Evolutionary conservation across 192 early-diverging fungal genomes (phyloP).

Genomic region (Coemansia sp.): DNA sequence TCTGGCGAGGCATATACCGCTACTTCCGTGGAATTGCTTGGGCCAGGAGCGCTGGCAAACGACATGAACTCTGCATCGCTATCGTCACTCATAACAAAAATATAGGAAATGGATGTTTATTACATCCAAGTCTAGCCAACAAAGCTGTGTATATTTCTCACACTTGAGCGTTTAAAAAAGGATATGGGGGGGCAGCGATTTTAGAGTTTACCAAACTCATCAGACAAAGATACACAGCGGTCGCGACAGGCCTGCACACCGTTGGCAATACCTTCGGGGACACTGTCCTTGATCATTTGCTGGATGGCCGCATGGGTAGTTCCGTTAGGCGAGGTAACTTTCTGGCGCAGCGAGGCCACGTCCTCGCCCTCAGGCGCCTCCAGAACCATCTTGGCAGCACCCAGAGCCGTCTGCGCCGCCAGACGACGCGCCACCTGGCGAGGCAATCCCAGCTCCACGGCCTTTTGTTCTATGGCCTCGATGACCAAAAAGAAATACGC

Average conservation of each 20-base stretch:
- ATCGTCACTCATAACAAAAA: slow-evolving; percentile 17
- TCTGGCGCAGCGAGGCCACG: slow-evolving; percentile 73
- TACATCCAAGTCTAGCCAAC: neutral
- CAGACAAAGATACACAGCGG: slow-evolving; percentile 35
- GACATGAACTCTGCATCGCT: slow-evolving; percentile 29
- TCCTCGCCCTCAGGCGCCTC: slow-evolving; percentile 60
- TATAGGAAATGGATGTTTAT: neutral
- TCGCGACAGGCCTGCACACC: slow-evolving; percentile 34
- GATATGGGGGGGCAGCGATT: neutral
- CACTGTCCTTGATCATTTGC: slow-evolving; percentile 62
- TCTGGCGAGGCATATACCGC: neutral
- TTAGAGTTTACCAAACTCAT: slow-evolving; percentile 53
- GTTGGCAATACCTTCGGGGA: slow-evolving; percentile 34
- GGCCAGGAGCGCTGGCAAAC: slow-evolving; percentile 31
- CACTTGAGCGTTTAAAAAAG: neutral
- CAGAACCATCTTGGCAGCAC: slow-evolving; percentile 85
- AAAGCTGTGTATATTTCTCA: neutral
- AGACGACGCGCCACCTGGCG: slow-evolving; percentile 72
- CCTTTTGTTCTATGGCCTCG: slow-evolving; percentile 86
- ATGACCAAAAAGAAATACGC: slow-evolving; percentile 95
- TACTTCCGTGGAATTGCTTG: neutral
- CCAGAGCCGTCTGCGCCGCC: slow-evolving; percentile 90
- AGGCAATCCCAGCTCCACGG: slow-evolving; percentile 71
- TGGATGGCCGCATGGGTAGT: slow-evolving; percentile 91
- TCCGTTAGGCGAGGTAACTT: slow-evolving; percentile 91